A percentile compares a stretch with the other conserved stretches of the same genome.
phyloP scores from a whole-genome alignment of 2,329 filamentous ascomycete genomes.

The Xylaria sp. region DNA sequence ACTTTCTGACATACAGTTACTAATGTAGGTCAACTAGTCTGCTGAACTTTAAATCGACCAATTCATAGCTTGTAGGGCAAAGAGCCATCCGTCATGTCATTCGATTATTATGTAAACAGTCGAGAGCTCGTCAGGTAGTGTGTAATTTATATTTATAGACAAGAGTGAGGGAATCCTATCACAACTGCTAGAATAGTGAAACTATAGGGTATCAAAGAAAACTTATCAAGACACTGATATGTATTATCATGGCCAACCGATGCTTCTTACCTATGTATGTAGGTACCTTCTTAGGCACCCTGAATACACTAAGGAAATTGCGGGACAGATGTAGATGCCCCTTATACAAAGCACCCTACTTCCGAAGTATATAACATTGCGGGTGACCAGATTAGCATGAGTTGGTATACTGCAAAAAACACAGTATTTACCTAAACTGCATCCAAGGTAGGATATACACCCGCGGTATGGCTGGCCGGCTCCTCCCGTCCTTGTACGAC shows the following conservation, averaged over 20 bases:
- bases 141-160: conserved; percentile 17
- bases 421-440: not conserved
- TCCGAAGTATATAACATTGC: not conserved
- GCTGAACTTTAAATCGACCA: conserved; percentile 1
- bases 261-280: not conserved
- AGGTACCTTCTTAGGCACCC: not conserved
- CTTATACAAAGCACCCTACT: not conserved
- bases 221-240: not conserved
- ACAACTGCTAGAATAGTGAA: not conserved
- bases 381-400: not conserved
- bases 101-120: conserved; percentile 4
- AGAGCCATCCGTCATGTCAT: not conserved
- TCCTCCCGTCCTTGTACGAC: conserved; percentile 27
- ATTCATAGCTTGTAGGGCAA: not conserved
- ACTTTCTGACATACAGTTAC: not conserved
- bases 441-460: not conserved
- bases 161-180: not conserved
- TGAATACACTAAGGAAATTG: not conserved
- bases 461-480: conserved; percentile 21
- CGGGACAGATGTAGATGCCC: not conserved
- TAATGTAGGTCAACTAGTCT: not conserved
- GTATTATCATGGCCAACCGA: conserved; percentile 8
- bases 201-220: not conserved
- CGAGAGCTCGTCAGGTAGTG: not conserved
- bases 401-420: not conserved